These are phyloP conservation scores for Mycosphaerelloides madeirae DNA, from an alignment of 2,329 filamentous ascomycete genomes.

Conservation along the genomic window DNA sequence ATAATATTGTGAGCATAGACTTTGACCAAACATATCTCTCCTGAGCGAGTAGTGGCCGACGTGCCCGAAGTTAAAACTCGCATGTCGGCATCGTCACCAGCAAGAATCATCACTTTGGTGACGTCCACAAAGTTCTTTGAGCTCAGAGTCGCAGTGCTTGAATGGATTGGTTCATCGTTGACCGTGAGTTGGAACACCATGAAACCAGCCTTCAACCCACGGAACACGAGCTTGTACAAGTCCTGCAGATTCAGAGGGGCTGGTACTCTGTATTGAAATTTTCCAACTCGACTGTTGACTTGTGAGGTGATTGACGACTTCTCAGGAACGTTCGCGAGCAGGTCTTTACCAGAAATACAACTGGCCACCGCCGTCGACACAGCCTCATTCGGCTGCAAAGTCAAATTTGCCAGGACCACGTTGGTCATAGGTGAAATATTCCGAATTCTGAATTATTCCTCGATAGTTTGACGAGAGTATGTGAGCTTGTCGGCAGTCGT, in stretches of 20 bases:
- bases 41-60: not conserved
- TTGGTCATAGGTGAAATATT: slow-evolving; percentile 32
- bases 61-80: not conserved
- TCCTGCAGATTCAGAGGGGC: slow-evolving; percentile 11
- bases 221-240: slow-evolving; percentile 28
- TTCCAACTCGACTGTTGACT: slow-evolving; percentile 16
- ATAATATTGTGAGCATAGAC: slow-evolving; percentile 9
- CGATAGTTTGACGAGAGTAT: slow-evolving; percentile 34
- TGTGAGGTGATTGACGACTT: slow-evolving; percentile 6
- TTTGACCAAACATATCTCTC: slow-evolving; percentile 16
- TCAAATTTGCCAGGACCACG: slow-evolving; percentile 20
- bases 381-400: slow-evolving; percentile 20
- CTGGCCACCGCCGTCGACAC: slow-evolving; percentile 20
- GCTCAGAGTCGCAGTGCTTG: not conserved
- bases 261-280: slow-evolving; percentile 10
- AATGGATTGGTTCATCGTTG: slow-evolving; percentile 2
- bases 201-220: slow-evolving; percentile 26
- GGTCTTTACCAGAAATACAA: slow-evolving; percentile 22
- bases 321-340: not conserved
- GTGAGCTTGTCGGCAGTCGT: slow-evolving; percentile 30
- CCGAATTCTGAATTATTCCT: slow-evolving; percentile 33
- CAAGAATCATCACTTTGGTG: slow-evolving; percentile 11
- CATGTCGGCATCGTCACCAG: slow-evolving; percentile 15
- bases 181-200: slow-evolving; percentile 23
- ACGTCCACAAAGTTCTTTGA: slow-evolving; percentile 5